These are phyloP conservation scores for Calonectria pteridis DNA, from an alignment of 2,329 filamentous ascomycete genomes.

Conservation along the genomic window DNA sequence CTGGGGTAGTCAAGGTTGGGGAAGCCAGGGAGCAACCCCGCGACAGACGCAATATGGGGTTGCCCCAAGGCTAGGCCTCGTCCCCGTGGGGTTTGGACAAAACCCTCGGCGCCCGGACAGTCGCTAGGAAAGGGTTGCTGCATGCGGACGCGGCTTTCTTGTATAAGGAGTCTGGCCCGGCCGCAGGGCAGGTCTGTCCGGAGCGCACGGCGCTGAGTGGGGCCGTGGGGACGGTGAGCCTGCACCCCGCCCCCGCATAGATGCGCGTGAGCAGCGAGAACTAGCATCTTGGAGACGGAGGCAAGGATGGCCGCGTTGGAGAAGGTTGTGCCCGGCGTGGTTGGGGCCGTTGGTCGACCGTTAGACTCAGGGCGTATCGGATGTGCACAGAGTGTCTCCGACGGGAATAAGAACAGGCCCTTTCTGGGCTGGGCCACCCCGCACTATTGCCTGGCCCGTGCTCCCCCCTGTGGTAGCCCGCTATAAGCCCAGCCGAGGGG, in stretches of 20 bases:
- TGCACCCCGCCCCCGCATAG: conserved; percentile 14
- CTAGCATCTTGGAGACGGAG: not conserved
- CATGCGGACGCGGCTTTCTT: not conserved
- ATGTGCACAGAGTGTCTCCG: not conserved
- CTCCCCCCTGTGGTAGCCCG: not conserved
- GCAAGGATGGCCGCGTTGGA: conserved; percentile 6
- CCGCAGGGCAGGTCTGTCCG: conserved; percentile 16
- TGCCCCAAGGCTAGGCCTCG: not conserved
- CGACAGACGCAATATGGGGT: not conserved
- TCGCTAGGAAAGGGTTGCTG: not conserved
- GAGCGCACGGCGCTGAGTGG: not conserved
- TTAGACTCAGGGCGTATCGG: not conserved
- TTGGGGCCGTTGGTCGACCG: not conserved
- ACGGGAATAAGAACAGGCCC: not conserved
- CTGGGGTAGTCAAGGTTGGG: conserved; percentile 19
- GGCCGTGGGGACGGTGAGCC: not conserved
- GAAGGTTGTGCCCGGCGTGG: conserved; percentile 18
- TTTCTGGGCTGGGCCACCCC: not conserved
- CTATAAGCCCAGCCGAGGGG: not conserved
- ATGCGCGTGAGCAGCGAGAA: not conserved
- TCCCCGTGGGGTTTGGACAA: conserved; percentile 10
- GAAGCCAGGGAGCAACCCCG: conserved; percentile 11
- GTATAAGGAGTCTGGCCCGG: not conserved
- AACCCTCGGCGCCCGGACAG: not conserved
- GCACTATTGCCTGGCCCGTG: not conserved